These are phyloP conservation scores for Podaxis mareebaensis DNA, from an alignment of 768 basidiomycete genomes.

Conservation along the genomic window DNA sequence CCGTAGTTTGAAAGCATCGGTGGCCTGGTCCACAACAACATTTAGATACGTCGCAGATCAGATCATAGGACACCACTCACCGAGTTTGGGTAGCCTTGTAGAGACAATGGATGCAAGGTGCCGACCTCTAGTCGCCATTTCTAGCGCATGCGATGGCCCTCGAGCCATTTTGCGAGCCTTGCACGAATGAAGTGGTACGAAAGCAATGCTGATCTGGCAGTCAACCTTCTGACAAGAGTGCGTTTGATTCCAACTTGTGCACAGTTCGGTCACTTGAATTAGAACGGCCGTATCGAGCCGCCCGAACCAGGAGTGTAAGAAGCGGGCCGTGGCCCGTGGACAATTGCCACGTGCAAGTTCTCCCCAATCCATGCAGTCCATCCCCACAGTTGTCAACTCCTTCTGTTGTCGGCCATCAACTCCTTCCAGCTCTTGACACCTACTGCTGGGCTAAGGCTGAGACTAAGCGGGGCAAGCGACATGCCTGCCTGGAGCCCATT, in stretches of 20 bases:
- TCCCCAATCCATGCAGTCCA: not conserved
- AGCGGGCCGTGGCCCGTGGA: conserved; percentile 8
- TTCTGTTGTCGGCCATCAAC: not conserved
- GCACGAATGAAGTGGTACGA: conserved; percentile 16
- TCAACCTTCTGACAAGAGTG: not conserved
- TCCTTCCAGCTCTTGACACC: not conserved
- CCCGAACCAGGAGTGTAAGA: not conserved
- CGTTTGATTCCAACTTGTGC: conserved; percentile 2
- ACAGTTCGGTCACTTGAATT: not conserved
- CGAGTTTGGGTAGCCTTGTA: conserved; percentile 9
- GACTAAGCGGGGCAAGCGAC: not conserved
- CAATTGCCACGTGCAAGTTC: conserved; percentile 4
- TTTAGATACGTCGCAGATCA: not conserved
- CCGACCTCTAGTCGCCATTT: conserved; percentile 26
- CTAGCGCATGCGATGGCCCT: conserved; percentile 29
- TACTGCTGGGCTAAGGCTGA: not conserved
- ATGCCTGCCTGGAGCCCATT: no score
- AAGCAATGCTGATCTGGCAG: conserved; percentile 15
- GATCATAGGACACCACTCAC: not conserved
- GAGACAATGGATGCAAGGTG: conserved; percentile 19
- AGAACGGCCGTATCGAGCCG: conserved; percentile 10
- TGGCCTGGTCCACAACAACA: conserved; percentile 23
- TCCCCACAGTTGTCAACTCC: not conserved
- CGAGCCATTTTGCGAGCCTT: conserved; percentile 29
- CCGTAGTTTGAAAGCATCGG: conserved; percentile 35